Evolutionary conservation across 257 asterid species (phyloP).

Genomic region (Solanum sejunctum): DNA sequence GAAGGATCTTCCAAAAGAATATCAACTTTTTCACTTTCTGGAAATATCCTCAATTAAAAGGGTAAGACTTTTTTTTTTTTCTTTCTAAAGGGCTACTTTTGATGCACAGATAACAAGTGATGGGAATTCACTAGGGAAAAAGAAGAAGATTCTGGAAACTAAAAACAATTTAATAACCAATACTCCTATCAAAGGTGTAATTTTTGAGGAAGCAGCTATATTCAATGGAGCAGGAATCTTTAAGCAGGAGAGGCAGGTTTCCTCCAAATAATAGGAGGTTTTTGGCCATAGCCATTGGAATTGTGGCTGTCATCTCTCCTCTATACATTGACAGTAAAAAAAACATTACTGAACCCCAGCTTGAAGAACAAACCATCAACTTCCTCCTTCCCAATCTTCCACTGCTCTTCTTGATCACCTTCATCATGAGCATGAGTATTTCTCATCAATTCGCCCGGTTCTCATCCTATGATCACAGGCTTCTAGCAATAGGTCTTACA

Average conservation of each 20-base stretch:
- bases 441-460: constrained; percentile 9
- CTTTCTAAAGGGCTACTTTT: background rate
- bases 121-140: background rate
- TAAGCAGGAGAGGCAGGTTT: constrained; percentile 10
- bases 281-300: constrained; percentile 30
- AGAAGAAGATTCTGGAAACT: background rate
- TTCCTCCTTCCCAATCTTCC: constrained; percentile 28
- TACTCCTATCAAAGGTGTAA: background rate
- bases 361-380: constrained; percentile 21
- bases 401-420: constrained; percentile 18
- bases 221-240: constrained; percentile 22
- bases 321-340: constrained; percentile 31
- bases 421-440: constrained; percentile 22
- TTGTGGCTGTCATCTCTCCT: constrained; percentile 42
- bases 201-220: background rate
- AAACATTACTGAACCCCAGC: constrained; percentile 18
- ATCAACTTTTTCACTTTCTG: background rate
- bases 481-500: constrained; percentile 22
- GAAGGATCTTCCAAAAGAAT: background rate
- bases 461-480: constrained; percentile 24
- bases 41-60: background rate
- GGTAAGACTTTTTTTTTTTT: background rate
- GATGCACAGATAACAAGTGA: background rate
- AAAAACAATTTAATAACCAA: background rate
- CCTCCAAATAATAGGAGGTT: constrained; percentile 30